Percentiles rank a stretch among this genome's conserved stretches.
Conservation (phyloP, 2,329 filamentous ascomycete species). For the Apiospora saccharicola region DNA sequence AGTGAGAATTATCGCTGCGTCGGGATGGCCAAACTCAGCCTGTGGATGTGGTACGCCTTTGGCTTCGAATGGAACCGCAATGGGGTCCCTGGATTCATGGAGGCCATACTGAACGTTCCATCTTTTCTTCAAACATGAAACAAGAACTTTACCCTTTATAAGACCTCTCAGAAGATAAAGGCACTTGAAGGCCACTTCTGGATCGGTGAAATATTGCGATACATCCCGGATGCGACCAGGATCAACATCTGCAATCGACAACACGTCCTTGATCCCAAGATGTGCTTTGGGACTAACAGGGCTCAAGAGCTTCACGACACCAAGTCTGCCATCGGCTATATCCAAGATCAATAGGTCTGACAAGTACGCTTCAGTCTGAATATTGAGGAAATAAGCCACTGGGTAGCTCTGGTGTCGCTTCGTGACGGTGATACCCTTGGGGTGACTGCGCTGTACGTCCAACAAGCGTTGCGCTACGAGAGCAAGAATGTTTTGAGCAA, state of each 20-base stretch:
- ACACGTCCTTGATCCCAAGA: no score
- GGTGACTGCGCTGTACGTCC: not conserved
- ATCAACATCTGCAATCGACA: no score
- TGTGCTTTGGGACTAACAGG: no score
- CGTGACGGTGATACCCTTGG: conserved; percentile 55
- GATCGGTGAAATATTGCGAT: conserved; percentile 42
- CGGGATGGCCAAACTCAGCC: conserved; percentile 72
- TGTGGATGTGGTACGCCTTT: conserved; percentile 69
- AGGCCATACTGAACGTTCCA: conserved; percentile 74
- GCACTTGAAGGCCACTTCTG: conserved; percentile 39
- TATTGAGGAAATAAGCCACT: conserved; percentile 57
- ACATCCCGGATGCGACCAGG: no score
- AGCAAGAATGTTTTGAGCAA: conserved; percentile 49
- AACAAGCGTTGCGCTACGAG: conserved; percentile 48
- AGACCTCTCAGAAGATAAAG: conserved; percentile 70
- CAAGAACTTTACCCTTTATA: conserved; percentile 64
- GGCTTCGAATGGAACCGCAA: conserved; percentile 72
- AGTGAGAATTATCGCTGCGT: conserved; percentile 71
- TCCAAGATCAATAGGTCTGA: no score
- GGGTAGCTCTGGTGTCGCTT: conserved; percentile 27
- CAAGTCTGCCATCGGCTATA: no score
- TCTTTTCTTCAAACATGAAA: conserved; percentile 65
- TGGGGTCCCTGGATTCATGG: conserved; percentile 45
- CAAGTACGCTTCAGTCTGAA: no score
- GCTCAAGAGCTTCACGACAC: no score